Conservation (phyloP, 2,329 filamentous ascomycete species). For the Sporothrix euskadiensis region DNA sequence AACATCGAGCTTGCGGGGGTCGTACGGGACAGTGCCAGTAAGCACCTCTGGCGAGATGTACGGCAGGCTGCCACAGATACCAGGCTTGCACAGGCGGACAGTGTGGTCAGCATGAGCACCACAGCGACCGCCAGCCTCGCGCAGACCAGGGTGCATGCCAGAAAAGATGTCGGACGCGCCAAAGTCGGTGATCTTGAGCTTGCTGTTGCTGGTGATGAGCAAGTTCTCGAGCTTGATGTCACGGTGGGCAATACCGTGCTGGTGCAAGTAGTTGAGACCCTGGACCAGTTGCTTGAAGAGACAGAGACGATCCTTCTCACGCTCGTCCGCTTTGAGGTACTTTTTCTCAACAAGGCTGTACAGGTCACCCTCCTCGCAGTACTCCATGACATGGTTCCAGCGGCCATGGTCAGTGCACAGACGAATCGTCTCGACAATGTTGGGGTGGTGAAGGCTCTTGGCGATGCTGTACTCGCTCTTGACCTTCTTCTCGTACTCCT, state of each 20-base stretch:
- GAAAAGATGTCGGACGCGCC: constrained; percentile 85
- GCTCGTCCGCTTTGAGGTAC: constrained; percentile 65
- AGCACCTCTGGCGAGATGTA: constrained; percentile 88
- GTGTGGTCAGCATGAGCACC: constrained; percentile 70
- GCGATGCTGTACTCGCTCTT: constrained; percentile 89
- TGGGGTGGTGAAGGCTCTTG: constrained; percentile 81
- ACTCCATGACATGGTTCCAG: constrained; percentile 95
- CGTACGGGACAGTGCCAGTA: constrained; percentile 63
- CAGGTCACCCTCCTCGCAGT: constrained; percentile 78
- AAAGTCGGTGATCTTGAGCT: constrained; percentile 90
- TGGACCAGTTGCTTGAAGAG: constrained; percentile 88
- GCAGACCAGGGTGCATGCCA: constrained; percentile 76
- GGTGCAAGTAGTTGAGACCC: constrained; percentile 79
- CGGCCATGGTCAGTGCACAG: constrained; percentile 72
- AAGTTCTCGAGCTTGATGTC: constrained; percentile 91
- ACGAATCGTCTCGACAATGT: constrained; percentile 78
- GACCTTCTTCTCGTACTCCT: constrained; percentile 84
- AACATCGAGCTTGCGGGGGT: constrained; percentile 78
- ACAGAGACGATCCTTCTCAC: constrained; percentile 70
- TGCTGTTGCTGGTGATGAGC: constrained; percentile 73
- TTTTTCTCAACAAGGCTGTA: constrained; percentile 72
- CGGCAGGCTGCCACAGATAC: constrained; percentile 80
- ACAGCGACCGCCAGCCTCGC: constrained; percentile 71
- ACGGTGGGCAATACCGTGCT: constrained; percentile 82
- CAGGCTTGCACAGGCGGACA: constrained; percentile 70